Base-by-base conservation (phyloP, 179 eudicot genomes). In the Silene coronaria region DNA sequence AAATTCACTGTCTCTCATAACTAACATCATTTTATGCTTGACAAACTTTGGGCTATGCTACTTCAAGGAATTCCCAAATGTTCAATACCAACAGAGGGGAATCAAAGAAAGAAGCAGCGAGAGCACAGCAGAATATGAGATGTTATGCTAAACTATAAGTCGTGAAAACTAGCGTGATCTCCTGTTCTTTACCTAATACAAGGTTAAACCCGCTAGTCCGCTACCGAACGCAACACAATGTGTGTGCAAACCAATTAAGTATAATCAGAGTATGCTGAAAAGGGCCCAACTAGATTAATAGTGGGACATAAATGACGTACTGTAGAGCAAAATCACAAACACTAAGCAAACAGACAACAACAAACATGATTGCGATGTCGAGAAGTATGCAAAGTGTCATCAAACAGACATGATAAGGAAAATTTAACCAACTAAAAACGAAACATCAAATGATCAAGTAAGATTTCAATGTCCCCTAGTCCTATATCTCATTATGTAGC, bases 391-490 rank as follows among this genome's bases (percentile, higher is more conserved):
- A 76, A 27, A 67, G 11, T 2, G 42, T 32, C 46, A 6, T 27
- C 69, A 48, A 32, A 58, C 28, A 1, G 26, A 73, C 48, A 13
- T 42, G 13, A 75, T 59, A 22, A 55, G 38, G 57, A 80, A 42
- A 16, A 38, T 19, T 24, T 28, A 72, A 36, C 32, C 22, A 68
- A 26, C 19, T 19, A 36, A 58, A 46, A 26, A 71, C 1, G 3
- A 3, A 72, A 63, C 21, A 24, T 21, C 38, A 34, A 9, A 19
- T 48, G 30, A 46, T 13, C n/a, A 30, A n/a, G 22, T 11, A 24
- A 28, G 55, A 46, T 69, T 58, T 21, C 4, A 57, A 17, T 16
- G 69, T 13, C 42, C 45, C 67, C 23, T 64, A 28, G 32, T 76
- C 2, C 58, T 10, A 70, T 17, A 22, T 26, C 45, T 60, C 59